Base-by-base conservation (phyloP, 148 eudicot genomes). In the Rhododendron mucronatum region DNA sequence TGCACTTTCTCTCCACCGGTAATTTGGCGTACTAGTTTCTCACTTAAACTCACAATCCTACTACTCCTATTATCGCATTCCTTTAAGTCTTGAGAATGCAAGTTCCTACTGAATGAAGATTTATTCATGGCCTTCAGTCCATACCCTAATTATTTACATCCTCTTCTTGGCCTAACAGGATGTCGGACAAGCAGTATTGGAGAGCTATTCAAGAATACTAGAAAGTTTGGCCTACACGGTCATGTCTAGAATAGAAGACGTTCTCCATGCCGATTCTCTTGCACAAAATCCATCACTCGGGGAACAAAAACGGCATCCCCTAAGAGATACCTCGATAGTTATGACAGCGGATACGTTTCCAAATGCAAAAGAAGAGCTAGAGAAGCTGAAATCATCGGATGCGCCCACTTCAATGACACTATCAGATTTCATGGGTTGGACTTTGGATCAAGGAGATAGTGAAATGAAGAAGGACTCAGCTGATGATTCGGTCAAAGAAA, bases 341-440 rank as follows among this genome's bases (percentile, higher is more conserved):
- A 84, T 14, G 26, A 35, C 39, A 23, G 85, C 86, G 23, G 87
- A 83, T 75, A 91, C 77, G 78, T 87, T 90, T 51, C 89, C 93
- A 7, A 88, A 85, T 80, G 91, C 91, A 5, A 91, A 80, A 41
- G 93, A 93, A 83, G 96, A 94, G 85, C 77, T 89, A 59, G 98
- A 95, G 84, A 90, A 85, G 87, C 91, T 90, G 8, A 93, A 87
- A n/a, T 74, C 91, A 12, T 76, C 87, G 12, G 91, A 87, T 12
- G 88, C 94, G 28, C 97, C 92, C 0, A 84, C 89, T 61, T 94
- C 98, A 37, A 96, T 91, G 96, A 93, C 96, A 50, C 86, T 96
- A 14, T 90, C 88, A 12, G 98, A 96, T 82, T 94, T 96, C 91
- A 93, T 94, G 93, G 95, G 98, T 1, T 93, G 96, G 95, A 86